Percentiles rank a stretch among this genome's conserved stretches.
phyloP scores from a whole-genome alignment of 805 yeast species.

The Saccharomycopsis babjevae region DNA sequence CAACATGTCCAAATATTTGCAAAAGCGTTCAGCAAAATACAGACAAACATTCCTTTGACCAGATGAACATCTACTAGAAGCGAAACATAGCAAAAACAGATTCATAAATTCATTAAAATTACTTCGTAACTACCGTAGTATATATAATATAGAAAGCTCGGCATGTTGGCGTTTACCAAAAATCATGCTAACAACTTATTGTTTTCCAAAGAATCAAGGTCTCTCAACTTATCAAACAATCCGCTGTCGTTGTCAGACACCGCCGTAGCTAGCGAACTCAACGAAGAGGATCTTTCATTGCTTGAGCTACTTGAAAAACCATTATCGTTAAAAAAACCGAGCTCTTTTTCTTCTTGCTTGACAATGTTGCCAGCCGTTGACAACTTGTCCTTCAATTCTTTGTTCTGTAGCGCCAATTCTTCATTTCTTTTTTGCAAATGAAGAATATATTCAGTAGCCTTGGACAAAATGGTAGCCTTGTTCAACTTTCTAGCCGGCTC shows the following conservation, averaged over 20 bases:
- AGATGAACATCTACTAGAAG: no score
- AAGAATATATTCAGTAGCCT: constrained; percentile 68
- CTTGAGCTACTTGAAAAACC: not conserved
- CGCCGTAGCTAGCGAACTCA: constrained; percentile 28
- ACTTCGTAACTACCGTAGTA: no score
- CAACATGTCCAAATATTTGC: no score
- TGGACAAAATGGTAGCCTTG: constrained; percentile 65
- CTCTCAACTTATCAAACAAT: constrained; percentile 40
- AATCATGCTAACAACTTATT: not conserved
- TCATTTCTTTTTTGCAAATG: constrained; percentile 60
- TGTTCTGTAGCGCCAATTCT: constrained; percentile 33
- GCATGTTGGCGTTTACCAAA: no score
- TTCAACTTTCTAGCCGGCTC: constrained; percentile 68
- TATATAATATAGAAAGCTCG: no score
- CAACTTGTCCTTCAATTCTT: constrained; percentile 9
- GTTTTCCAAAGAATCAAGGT: constrained; percentile 30
- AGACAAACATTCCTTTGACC: no score
- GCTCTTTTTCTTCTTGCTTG: not conserved
- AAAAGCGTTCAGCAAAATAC: no score
- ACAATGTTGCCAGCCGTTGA: not conserved
- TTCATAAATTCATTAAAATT: not conserved
- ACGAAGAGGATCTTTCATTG: not conserved
- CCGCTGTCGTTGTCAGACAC: constrained; percentile 35
- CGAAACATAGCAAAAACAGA: not conserved
- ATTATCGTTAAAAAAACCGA: not conserved